These are phyloP conservation scores for Medicago arabica DNA, from an alignment of 306 rosid species.

Conservation along the genomic window DNA sequence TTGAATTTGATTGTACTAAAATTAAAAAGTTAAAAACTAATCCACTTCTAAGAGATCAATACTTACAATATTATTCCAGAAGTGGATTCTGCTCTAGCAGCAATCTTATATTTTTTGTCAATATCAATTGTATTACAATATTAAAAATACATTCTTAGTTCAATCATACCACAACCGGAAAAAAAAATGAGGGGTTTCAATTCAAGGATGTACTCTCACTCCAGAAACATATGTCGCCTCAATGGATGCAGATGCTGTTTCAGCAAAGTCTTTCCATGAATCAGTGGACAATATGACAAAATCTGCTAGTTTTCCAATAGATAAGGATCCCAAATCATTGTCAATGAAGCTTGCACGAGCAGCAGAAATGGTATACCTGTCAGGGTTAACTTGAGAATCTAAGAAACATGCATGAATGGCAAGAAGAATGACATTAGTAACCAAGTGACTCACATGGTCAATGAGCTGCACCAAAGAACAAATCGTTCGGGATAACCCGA, in stretches of 20 bases:
- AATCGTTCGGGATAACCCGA: too few species aligned
- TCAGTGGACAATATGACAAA: conserved; percentile 69
- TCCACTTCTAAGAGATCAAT: too few species aligned
- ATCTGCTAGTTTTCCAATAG: conserved; percentile 80
- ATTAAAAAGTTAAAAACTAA: too few species aligned
- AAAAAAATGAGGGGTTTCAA: conserved; percentile 25
- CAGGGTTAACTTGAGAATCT: conserved; percentile 18
- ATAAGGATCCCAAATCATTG: conserved; percentile 69
- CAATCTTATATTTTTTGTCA: too few species aligned
- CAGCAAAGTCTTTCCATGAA: conserved; percentile 70
- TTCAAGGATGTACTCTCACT: conserved; percentile 67
- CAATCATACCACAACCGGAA: background rate
- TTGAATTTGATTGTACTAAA: too few species aligned
- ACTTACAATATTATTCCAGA: too few species aligned
- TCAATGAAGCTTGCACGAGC: conserved; percentile 89
- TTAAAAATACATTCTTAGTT: background rate
- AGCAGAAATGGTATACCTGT: conserved; percentile 81
- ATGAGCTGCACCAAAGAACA: too few species aligned
- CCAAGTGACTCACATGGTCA: too few species aligned
- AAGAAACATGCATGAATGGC: conserved; percentile 8
- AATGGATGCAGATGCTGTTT: conserved; percentile 64
- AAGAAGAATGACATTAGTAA: background rate
- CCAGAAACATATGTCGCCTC: conserved; percentile 84
- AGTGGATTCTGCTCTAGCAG: too few species aligned
- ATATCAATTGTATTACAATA: too few species aligned